Conservation (phyloP, 2,329 filamentous ascomycete genomes). For the Talaromyces sp. region DNA sequence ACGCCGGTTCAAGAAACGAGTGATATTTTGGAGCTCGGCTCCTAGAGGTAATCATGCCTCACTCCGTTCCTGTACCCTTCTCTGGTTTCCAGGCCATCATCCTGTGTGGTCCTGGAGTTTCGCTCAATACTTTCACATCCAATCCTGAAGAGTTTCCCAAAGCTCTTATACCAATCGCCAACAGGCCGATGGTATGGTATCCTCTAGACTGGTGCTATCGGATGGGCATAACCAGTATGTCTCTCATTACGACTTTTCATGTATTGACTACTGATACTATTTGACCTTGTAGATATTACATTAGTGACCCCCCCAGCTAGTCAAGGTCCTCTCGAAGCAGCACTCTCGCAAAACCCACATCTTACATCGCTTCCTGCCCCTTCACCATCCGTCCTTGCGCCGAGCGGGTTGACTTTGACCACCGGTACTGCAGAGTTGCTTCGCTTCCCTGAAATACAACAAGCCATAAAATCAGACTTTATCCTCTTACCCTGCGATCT, state of each 20-base stretch:
- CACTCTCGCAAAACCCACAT: slow-evolving; percentile 49
- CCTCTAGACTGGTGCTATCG: slow-evolving; percentile 48
- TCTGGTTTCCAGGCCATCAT: slow-evolving; percentile 49
- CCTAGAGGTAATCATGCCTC: slow-evolving; percentile 26
- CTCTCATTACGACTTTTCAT: neutral
- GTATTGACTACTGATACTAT: neutral
- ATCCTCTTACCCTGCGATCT: slow-evolving; percentile 89
- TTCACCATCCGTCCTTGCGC: slow-evolving; percentile 69
- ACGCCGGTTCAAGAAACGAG: neutral
- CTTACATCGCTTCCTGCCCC: slow-evolving; percentile 48
- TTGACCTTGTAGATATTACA: slow-evolving; percentile 39
- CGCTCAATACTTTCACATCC: slow-evolving; percentile 50
- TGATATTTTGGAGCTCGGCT: neutral
- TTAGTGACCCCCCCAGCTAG: slow-evolving; percentile 47
- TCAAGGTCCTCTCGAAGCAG: slow-evolving; percentile 43
- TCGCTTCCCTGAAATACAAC: slow-evolving; percentile 74
- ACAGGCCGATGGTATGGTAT: slow-evolving; percentile 51
- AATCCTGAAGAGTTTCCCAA: slow-evolving; percentile 49
- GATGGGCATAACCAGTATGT: slow-evolving; percentile 45
- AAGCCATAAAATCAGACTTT: slow-evolving; percentile 79
- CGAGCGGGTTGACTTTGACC: slow-evolving; percentile 70
- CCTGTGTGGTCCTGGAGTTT: slow-evolving; percentile 48
- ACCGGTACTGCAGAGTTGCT: slow-evolving; percentile 88
- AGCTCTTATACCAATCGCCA: slow-evolving; percentile 48
- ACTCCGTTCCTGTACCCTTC: slow-evolving; percentile 53